Percentiles rank a stretch among this genome's conserved stretches.
Conservation (phyloP, 2,329 filamentous ascomycete species). For the Diplodia seriata region DNA sequence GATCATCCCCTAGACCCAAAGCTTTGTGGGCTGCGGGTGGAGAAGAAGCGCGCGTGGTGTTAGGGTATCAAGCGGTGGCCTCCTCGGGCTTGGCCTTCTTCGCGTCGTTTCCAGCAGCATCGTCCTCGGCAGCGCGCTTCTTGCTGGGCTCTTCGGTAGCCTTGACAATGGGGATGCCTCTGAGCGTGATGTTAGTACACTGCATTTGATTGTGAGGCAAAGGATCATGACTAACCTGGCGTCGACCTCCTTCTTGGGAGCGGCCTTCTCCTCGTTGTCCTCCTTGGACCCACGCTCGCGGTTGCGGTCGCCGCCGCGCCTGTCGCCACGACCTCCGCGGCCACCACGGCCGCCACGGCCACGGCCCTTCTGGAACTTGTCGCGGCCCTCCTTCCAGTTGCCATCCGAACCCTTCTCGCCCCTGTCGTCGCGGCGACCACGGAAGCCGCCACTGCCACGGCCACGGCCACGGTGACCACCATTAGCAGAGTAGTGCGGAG, state of each 20-base stretch:
- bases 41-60: neutral
- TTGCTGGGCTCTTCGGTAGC: slow-evolving; percentile 38
- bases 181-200: slow-evolving; percentile 35
- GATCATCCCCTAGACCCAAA: neutral
- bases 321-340: slow-evolving; percentile 33
- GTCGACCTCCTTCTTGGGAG: slow-evolving; percentile 27
- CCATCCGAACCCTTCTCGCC: slow-evolving; percentile 34
- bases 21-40: neutral
- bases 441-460: slow-evolving; percentile 41
- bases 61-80: slow-evolving; percentile 25
- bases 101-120: slow-evolving; percentile 44
- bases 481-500: slow-evolving; percentile 33
- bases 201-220: no score
- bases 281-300: slow-evolving; percentile 28
- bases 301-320: slow-evolving; percentile 37
- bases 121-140: slow-evolving; percentile 57
- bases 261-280: slow-evolving; percentile 28
- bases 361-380: slow-evolving; percentile 44
- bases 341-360: slow-evolving; percentile 32
- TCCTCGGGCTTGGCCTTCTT: slow-evolving; percentile 55
- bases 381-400: slow-evolving; percentile 39
- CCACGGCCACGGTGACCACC: slow-evolving; percentile 40
- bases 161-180: slow-evolving; percentile 43
- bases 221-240: slow-evolving; percentile 12
- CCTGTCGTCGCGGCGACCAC: slow-evolving; percentile 38